Percentiles rank a stretch among this genome's conserved stretches.
phyloP scores from a whole-genome alignment of 2,329 filamentous ascomycete genomes.

The Cercospora zeina region DNA sequence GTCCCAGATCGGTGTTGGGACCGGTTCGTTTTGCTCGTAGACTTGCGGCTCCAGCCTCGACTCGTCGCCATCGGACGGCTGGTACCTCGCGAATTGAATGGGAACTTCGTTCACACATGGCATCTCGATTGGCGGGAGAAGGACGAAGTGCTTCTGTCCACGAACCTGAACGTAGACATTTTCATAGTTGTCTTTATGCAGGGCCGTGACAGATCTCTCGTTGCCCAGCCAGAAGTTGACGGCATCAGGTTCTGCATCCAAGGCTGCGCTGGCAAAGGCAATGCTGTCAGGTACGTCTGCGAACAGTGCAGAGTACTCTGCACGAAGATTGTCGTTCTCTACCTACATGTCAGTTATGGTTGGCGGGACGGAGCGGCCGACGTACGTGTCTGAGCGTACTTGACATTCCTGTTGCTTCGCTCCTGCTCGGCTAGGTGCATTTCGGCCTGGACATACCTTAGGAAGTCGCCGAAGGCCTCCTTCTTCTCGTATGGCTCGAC shows the following conservation, averaged over 20 bases:
- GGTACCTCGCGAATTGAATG: constrained; percentile 62
- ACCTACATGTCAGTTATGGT: constrained; percentile 4
- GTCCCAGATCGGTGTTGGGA: constrained; percentile 75
- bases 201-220: constrained; percentile 65
- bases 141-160: constrained; percentile 71
- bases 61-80: constrained; percentile 37
- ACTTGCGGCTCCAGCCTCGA: constrained; percentile 38
- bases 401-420: constrained; percentile 44
- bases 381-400: constrained; percentile 75
- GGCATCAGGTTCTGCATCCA: constrained; percentile 67
- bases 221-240: constrained; percentile 84
- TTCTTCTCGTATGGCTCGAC: constrained; percentile 71
- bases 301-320: constrained; percentile 68
- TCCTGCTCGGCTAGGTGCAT: constrained; percentile 2
- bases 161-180: constrained; percentile 78
- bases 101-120: constrained; percentile 66
- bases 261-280: constrained; percentile 71
- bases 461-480: constrained; percentile 62
- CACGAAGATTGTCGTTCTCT: constrained; percentile 79
- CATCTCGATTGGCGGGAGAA: constrained; percentile 70
- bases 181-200: constrained; percentile 83
- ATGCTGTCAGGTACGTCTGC: constrained; percentile 64
- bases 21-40: constrained; percentile 45
- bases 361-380: constrained; percentile 17
- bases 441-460: constrained; percentile 61